These are phyloP conservation scores for Chenopodium suecicum DNA, from an alignment of 148 eudicot species.

Conservation along the genomic window DNA sequence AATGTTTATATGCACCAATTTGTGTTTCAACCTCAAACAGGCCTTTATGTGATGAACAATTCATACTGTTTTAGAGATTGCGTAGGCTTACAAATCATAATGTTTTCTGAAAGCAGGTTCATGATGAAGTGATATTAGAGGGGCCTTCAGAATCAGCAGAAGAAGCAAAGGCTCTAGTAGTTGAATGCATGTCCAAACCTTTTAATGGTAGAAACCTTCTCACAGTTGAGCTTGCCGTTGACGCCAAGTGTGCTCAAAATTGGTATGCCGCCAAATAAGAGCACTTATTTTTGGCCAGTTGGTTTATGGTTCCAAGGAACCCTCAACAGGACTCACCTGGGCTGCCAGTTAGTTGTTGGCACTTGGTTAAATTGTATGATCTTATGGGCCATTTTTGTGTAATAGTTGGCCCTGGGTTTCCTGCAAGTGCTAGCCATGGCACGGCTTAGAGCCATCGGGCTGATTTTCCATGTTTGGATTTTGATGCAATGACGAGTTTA, in stretches of 20 bases:
- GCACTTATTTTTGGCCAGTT: neutral
- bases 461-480: neutral
- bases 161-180: slow-evolving; percentile 75
- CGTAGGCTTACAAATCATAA: neutral
- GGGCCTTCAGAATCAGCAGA: slow-evolving; percentile 90
- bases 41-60: neutral
- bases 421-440: neutral
- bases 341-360: neutral
- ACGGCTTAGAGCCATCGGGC: neutral
- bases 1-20: neutral
- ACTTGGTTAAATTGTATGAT: neutral
- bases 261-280: slow-evolving; percentile 81
- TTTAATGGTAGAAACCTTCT: slow-evolving; percentile 76
- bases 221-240: slow-evolving; percentile 70
- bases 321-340: neutral
- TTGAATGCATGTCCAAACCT: slow-evolving; percentile 90
- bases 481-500: slow-evolving; percentile 1
- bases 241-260: slow-evolving; percentile 80
- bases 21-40: neutral
- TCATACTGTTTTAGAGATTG: neutral
- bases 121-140: slow-evolving; percentile 91
- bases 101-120: slow-evolving; percentile 52
- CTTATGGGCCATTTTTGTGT: slow-evolving; percentile 9
- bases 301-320: neutral
- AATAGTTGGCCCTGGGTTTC: neutral